phyloP scores from a whole-genome alignment of 1,284 basidiomycete species.

The Dichomitus squalens region DNA sequence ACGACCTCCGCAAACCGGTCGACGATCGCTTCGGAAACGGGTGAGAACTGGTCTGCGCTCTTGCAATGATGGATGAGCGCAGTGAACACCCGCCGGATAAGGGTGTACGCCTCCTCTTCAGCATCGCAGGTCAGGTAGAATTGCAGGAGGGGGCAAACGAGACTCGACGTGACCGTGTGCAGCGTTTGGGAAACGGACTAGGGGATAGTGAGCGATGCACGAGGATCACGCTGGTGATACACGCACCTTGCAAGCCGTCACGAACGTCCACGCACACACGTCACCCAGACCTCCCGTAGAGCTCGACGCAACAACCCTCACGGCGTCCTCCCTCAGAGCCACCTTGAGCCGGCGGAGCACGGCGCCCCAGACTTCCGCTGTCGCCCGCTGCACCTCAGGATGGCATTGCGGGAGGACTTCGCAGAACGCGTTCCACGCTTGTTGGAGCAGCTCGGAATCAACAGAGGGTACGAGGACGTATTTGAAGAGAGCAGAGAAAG shows the following conservation, averaged over 20 bases:
- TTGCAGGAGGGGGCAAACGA: conserved; percentile 59
- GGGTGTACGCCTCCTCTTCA: conserved; percentile 47
- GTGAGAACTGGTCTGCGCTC: conserved; percentile 60
- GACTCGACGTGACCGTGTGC: conserved; percentile 72
- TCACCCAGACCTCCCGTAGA: conserved; percentile 49
- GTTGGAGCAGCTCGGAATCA: conserved; percentile 48
- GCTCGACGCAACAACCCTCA: conserved; percentile 46
- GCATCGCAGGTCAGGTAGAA: conserved; percentile 50
- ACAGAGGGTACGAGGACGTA: conserved; percentile 66
- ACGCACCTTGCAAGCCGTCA: conserved; percentile 73
- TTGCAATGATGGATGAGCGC: conserved; percentile 83
- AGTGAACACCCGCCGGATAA: conserved; percentile 73
- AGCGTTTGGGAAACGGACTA: conserved; percentile 78
- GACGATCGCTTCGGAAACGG: conserved; percentile 58
- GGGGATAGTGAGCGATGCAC: not conserved
- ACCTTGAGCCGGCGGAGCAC: conserved; percentile 65
- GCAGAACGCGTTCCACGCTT: conserved; percentile 59
- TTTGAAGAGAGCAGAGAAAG: conserved; percentile 68
- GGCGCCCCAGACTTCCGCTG: conserved; percentile 80
- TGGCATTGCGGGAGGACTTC: conserved; percentile 56
- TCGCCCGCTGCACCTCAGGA: conserved; percentile 68
- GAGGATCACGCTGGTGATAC: not conserved
- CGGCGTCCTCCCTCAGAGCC: conserved; percentile 50
- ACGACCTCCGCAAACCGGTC: conserved; percentile 32
- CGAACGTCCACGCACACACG: conserved; percentile 66